Evolutionary conservation across 805 yeast genomes (phyloP).

Genomic region (Barnettozyma pratensis): DNA sequence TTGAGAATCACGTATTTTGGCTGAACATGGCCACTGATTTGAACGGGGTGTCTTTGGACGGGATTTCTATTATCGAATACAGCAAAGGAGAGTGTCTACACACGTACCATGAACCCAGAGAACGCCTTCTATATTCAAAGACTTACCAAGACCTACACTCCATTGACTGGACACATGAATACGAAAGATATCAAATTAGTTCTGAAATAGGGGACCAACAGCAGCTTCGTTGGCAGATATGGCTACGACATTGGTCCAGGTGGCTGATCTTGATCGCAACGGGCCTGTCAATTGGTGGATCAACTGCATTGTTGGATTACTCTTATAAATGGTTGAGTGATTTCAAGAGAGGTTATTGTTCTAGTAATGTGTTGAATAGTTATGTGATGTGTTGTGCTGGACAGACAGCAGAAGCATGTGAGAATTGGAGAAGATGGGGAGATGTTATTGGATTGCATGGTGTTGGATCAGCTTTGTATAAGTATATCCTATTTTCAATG

Average conservation of each 20-base stretch:
- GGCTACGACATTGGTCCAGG: constrained; percentile 20
- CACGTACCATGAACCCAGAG: constrained; percentile 1
- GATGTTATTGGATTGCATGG: constrained; percentile 22
- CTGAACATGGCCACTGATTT: background rate
- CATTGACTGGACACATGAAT: constrained; percentile 51
- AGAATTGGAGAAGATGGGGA: constrained; percentile 30
- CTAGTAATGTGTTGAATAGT: constrained; percentile 24
- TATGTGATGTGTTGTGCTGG: constrained; percentile 28
- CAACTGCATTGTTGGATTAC: constrained; percentile 46
- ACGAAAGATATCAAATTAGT: constrained; percentile 15
- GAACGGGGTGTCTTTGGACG: background rate
- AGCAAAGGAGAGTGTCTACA: background rate
- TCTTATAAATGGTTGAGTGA: constrained; percentile 46
- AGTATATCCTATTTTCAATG: constrained; percentile 33
- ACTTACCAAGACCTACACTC: constrained; percentile 36
- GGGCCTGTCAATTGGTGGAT: constrained; percentile 43
- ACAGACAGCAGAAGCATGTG: constrained; percentile 28
- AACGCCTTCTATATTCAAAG: constrained; percentile 6
- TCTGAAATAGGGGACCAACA: background rate
- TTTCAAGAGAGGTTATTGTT: constrained; percentile 48
- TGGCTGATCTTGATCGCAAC: constrained; percentile 46
- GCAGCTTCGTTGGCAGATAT: constrained; percentile 1
- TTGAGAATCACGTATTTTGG: no score
- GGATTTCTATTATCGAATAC: constrained; percentile 15
- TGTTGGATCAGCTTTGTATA: constrained; percentile 27